Base-by-base conservation (phyloP, 768 basidiomycete genomes). In the Grammothele lineata region DNA sequence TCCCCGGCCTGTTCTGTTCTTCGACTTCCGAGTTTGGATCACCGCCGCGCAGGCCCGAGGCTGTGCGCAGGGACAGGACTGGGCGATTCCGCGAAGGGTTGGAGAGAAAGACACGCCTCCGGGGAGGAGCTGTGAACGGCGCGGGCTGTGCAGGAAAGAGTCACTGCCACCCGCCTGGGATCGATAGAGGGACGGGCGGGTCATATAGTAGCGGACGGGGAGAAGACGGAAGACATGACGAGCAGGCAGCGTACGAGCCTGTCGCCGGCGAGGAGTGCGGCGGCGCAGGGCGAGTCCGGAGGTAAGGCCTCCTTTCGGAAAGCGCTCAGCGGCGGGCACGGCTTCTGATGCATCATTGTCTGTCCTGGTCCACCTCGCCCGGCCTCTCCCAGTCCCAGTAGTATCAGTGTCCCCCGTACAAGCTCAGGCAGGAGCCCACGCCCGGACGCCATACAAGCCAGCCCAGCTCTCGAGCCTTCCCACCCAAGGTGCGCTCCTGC, bases 331-430 rank as follows among this genome's bases (percentile, higher is more conserved):
- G n/a, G n/a, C n/a, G 25, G 39, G 25, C 30, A 24, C 32, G 27
- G 11, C 15, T 47, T 48, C 46, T 52, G 50, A 51, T 51, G 35
- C 36, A 52, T 52, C 51, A 52, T 40, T 47, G 45, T 47, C 18
- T 19, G 12, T 36, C 18, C 35, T 9, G 8, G 15, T n/a, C n/a
- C 35, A 14, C 7, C 7, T 52, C 41, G 22, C 30, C 45, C 40
- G 22, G 5, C 6, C 5, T 5, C 40, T 50, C 26, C 50, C 43
- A 38, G 40, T 36, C 36, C 41, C 36, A 43, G 36, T n/a, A n/a
- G n/a, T n/a, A n/a, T n/a, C n/a, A n/a, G n/a, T n/a, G n/a, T n/a
- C n/a, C n/a, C n/a, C n/a, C n/a, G n/a, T n/a, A n/a, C n/a, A n/a
- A n/a, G n/a, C n/a, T n/a, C n/a, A n/a, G n/a, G n/a, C n/a, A n/a